phyloP scores from a whole-genome alignment of 345 rosid species.

The Toxicodendron radicans region DNA sequence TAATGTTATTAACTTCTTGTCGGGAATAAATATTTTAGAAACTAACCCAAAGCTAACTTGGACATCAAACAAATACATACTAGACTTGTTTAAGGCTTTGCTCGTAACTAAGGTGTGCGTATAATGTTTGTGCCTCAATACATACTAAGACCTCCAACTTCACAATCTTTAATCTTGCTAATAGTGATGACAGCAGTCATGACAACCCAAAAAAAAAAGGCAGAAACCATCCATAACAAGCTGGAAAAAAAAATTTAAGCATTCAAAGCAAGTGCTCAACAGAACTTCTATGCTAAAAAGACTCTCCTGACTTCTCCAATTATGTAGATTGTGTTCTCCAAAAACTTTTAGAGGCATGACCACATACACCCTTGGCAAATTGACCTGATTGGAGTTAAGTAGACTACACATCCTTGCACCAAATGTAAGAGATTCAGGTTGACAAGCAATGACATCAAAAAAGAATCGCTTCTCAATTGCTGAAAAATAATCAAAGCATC shows the following conservation, averaged over 20 bases:
- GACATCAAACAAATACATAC: background rate
- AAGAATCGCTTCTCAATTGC: too few species aligned
- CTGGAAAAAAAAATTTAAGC: background rate
- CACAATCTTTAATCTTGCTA: background rate
- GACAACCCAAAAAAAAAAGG: too few species aligned
- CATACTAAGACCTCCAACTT: background rate
- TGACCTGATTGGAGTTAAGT: slow-evolving; percentile 70
- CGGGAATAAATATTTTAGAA: background rate
- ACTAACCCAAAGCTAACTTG: background rate
- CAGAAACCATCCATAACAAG: background rate
- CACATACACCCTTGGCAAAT: slow-evolving; percentile 81
- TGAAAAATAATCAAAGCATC: too few species aligned
- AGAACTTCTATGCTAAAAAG: slow-evolving; percentile 10
- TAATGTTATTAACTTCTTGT: background rate
- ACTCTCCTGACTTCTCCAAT: slow-evolving; percentile 95
- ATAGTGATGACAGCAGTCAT: too few species aligned
- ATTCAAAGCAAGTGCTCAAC: background rate
- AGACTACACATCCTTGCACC: slow-evolving; percentile 74
- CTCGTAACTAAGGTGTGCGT: background rate
- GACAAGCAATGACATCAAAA: background rate
- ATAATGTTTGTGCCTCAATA: background rate
- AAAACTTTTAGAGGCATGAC: slow-evolving; percentile 97
- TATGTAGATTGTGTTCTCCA: slow-evolving; percentile 93
- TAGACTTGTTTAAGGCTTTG: background rate
- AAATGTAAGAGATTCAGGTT: slow-evolving; percentile 7